phyloP scores from a whole-genome alignment of 2,329 filamentous ascomycete species.

The Paraphaeosphaeria minitans region DNA sequence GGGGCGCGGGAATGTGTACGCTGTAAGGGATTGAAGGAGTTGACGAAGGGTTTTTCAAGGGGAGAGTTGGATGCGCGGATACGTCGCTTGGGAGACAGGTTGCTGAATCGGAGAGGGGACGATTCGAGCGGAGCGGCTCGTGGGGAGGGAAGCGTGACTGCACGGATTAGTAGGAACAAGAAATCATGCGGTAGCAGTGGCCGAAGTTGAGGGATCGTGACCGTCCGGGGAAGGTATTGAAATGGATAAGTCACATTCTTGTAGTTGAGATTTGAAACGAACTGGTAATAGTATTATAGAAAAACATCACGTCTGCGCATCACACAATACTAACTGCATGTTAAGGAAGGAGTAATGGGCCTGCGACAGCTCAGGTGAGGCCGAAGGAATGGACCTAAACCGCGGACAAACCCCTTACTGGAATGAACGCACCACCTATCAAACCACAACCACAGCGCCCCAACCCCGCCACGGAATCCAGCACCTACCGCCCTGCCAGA shows the following conservation, averaged over 20 bases:
- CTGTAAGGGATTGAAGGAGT: slow-evolving; percentile 1
- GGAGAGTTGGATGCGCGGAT: neutral
- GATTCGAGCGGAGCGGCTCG: too few relatives aligned
- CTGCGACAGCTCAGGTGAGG: neutral
- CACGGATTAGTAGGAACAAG: neutral
- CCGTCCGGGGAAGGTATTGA: neutral
- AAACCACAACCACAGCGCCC: neutral
- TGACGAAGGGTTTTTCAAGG: neutral
- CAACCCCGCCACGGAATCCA: neutral
- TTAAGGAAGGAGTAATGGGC: neutral
- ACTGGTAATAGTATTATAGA: neutral
- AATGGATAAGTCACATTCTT: too few relatives aligned
- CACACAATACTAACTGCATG: neutral
- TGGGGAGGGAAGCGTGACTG: too few relatives aligned
- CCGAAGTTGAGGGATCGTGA: too few relatives aligned
- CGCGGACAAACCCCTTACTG: neutral
- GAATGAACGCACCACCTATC: neutral
- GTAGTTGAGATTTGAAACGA: neutral
- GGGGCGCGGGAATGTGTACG: neutral
- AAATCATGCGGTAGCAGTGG: too few relatives aligned
- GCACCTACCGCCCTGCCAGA: neutral
- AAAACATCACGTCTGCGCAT: neutral
- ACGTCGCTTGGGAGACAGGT: neutral
- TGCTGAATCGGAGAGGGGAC: neutral
- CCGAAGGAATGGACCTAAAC: neutral